Percentiles rank a stretch among this genome's conserved stretches.
These are phyloP conservation scores for Eutrema salsugineum DNA, from an alignment of 441 rosid species.

Conservation along the genomic window DNA sequence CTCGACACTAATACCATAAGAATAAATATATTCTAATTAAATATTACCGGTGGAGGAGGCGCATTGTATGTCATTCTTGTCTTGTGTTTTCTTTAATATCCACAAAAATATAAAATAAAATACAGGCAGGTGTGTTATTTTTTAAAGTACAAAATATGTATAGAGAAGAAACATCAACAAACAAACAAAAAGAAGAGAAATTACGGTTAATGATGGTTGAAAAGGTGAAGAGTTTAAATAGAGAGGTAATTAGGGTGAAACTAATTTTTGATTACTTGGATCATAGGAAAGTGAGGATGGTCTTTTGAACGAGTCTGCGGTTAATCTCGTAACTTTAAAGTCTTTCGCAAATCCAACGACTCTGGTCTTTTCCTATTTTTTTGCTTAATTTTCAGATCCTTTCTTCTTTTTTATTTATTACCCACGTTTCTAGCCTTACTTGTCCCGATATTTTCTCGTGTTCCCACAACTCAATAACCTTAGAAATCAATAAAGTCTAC, in stretches of 20 bases:
- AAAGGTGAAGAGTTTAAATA: slow-evolving; percentile 14
- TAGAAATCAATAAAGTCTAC: background rate
- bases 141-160: slow-evolving; percentile 18
- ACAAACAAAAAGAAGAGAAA: background rate
- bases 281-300: slow-evolving; percentile 28
- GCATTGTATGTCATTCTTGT: slow-evolving; percentile 26
- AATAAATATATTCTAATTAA: background rate
- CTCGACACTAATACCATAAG: background rate
- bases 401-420: slow-evolving; percentile 7
- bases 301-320: slow-evolving; percentile 27
- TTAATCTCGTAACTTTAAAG: background rate
- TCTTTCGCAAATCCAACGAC: slow-evolving; percentile 20
- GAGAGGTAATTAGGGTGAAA: slow-evolving; percentile 8
- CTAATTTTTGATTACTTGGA: slow-evolving; percentile 19
- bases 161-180: slow-evolving; percentile 4
- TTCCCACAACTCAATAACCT: slow-evolving; percentile 5
- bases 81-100: slow-evolving; percentile 20
- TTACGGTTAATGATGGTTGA: background rate
- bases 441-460: background rate
- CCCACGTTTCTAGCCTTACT: slow-evolving; percentile 1
- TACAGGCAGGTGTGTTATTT: slow-evolving; percentile 18
- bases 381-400: background rate
- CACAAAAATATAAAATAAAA: slow-evolving; percentile 4
- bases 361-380: slow-evolving; percentile 16
- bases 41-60: slow-evolving; percentile 12